Percentiles rank a stretch among this genome's conserved stretches.
Evolutionary conservation across 768 basidiomycete genomes (phyloP).

Genomic region (Panus rudis): DNA sequence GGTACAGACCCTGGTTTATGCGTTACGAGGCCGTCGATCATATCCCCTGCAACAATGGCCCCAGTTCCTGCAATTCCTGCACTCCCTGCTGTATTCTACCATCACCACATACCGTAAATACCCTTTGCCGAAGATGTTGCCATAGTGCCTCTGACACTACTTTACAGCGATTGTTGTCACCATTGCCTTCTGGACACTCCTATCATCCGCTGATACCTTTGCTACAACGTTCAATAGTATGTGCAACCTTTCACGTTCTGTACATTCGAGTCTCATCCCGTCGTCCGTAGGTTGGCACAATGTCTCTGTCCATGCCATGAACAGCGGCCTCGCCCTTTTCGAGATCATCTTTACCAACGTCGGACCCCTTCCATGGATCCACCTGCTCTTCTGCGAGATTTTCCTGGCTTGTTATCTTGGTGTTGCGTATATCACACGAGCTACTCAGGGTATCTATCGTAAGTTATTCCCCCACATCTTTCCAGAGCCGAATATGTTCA

Average conservation of each 20-base stretch:
- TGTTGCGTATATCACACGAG: constrained; percentile 61
- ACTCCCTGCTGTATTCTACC: constrained; percentile 46
- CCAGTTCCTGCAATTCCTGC: constrained; percentile 45
- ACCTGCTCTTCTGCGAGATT: constrained; percentile 39
- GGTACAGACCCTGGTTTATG: constrained; percentile 45
- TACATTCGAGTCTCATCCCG: not conserved
- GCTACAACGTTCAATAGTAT: constrained; percentile 30
- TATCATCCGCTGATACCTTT: constrained; percentile 39
- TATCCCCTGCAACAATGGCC: constrained; percentile 62
- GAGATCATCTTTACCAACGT: constrained; percentile 52
- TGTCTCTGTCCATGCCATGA: constrained; percentile 55
- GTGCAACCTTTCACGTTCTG: constrained; percentile 12
- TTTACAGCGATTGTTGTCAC: constrained; percentile 57
- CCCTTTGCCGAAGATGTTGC: not conserved
- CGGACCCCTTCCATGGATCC: constrained; percentile 45
- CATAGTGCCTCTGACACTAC: too few species aligned
- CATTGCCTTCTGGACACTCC: constrained; percentile 53
- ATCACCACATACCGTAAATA: constrained; percentile 52
- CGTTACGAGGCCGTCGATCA: constrained; percentile 15
- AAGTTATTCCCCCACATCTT: constrained; percentile 27
- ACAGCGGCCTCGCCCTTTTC: constrained; percentile 46
- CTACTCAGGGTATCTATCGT: constrained; percentile 61
- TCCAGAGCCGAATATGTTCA: not conserved
- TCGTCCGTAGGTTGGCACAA: constrained; percentile 52
- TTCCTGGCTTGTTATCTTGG: constrained; percentile 52